These are phyloP conservation scores for Grifola frondosa DNA, from an alignment of 1,284 basidiomycete species.

Conservation along the genomic window DNA sequence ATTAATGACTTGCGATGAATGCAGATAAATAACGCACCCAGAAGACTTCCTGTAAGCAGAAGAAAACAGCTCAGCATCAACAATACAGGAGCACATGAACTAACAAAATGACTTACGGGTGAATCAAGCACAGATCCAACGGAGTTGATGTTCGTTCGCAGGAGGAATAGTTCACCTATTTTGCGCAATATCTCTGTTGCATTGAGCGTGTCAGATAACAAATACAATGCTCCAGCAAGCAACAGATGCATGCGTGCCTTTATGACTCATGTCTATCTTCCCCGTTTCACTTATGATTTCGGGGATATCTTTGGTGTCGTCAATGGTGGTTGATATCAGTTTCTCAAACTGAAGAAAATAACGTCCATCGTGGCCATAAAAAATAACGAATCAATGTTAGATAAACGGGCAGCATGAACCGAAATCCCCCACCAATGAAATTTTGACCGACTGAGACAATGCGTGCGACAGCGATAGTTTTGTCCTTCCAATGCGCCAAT, in stretches of 20 bases:
- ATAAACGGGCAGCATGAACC: neutral
- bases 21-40: constrained; percentile 59
- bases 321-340: constrained; percentile 90
- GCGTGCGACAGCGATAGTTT: constrained; percentile 95
- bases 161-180: constrained; percentile 92
- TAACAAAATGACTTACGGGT: constrained; percentile 57
- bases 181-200: constrained; percentile 92
- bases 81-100: neutral
- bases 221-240: neutral
- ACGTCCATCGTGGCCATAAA: too few relatives aligned
- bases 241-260: constrained; percentile 43
- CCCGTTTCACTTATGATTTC: constrained; percentile 92
- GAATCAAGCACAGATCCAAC: constrained; percentile 95
- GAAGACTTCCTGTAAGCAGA: constrained; percentile 75
- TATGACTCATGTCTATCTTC: constrained; percentile 87
- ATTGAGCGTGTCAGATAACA: constrained; percentile 3
- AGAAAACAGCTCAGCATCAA: constrained; percentile 3
- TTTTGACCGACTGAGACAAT: constrained; percentile 94
- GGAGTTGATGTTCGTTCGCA: constrained; percentile 93
- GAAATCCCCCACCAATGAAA: constrained; percentile 66
- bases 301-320: constrained; percentile 96
- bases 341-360: constrained; percentile 72
- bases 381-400: constrained; percentile 1
- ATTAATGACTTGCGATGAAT: constrained; percentile 9
- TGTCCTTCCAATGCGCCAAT: constrained; percentile 58